Evolutionary conservation across 148 eudicot genomes (phyloP).

Genomic region (Vaccinium vitisidaea): DNA sequence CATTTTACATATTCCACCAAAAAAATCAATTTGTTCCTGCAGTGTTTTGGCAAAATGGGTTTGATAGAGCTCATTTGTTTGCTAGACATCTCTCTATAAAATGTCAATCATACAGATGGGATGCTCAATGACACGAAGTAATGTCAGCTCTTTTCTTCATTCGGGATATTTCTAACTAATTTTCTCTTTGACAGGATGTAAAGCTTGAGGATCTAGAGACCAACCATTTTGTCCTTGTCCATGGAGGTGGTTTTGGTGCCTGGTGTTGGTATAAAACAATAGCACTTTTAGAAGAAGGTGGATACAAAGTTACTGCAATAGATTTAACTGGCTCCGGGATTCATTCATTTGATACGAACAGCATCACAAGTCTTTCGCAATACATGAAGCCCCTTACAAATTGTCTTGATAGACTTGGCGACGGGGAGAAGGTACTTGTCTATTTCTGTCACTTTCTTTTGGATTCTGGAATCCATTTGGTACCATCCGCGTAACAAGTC

Average conservation of each 20-base stretch:
- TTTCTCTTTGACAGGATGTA: conserved; percentile 45
- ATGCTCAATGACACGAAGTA: background rate
- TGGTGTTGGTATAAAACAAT: conserved; percentile 99
- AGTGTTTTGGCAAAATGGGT: background rate
- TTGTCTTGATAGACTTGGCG: conserved; percentile 66
- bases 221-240: conserved; percentile 78
- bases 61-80: background rate
- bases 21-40: background rate
- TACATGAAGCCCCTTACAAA: conserved; percentile 82
- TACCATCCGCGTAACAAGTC: background rate
- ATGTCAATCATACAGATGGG: too few relatives aligned
- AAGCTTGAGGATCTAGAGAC: conserved; percentile 61
- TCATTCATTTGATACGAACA: conserved; percentile 72
- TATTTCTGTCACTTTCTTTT: conserved; percentile 6
- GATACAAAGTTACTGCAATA: conserved; percentile 75
- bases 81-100: background rate
- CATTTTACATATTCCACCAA: background rate
- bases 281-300: conserved; percentile 77
- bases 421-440: conserved; percentile 67
- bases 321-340: conserved; percentile 94
- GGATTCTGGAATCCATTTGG: background rate
- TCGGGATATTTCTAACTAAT: background rate
- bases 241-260: conserved; percentile 98
- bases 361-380: conserved; percentile 66
- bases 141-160: background rate